Base-by-base conservation (phyloP, 345 rosid species). In the Euphorbia tirucalli region DNA sequence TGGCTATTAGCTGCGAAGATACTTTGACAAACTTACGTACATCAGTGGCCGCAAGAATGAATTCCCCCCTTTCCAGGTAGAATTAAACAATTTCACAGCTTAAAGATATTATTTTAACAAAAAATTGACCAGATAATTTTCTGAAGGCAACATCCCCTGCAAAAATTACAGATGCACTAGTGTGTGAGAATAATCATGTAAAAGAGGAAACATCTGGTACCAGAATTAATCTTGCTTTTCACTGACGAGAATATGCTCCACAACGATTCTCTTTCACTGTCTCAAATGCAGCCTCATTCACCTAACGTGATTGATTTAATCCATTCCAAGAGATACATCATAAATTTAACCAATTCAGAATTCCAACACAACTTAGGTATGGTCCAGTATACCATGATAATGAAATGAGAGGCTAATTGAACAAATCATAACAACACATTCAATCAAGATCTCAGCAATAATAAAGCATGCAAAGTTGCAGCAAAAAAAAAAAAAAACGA, bases 141-240 rank as follows among this genome's bases (percentile, higher is more conserved):
- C 96, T 93, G 90, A 90, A 75, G 48, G 82, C 86, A 77, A 78
- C 87, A 85, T 94, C 97, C n/a, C n/a, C n/a, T n/a, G n/a, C n/a
- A n/a, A n/a, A n/a, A n/a, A n/a, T n/a, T n/a, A n/a, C 18, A 49
- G 43, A 69, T 46, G 8, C 66, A 35, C 58, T 11, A 66, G 43
- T 11, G 21, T 3, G 39, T 28, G 5, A 61, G 68, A 69, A 22
- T 22, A 22, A n/a, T 11, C 30, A 63, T 68, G 15, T 83, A n/a
- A n/a, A n/a, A n/a, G n/a, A 60, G 79, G 31, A 59, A 69, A 22
- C 19, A 22, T 7, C 50, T 16, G 22, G 37, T 87, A 91, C 97
- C 92, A 35, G 83, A 78, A 79, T 85, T 71, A 72, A 94, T 80
- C 84, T 76, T 83, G 85, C 80, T 80, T 78, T 82, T 84, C 50